Percentiles rank a stretch among this genome's conserved stretches.
phyloP scores from a whole-genome alignment of 345 rosid species.

The Mercurialis annua region DNA sequence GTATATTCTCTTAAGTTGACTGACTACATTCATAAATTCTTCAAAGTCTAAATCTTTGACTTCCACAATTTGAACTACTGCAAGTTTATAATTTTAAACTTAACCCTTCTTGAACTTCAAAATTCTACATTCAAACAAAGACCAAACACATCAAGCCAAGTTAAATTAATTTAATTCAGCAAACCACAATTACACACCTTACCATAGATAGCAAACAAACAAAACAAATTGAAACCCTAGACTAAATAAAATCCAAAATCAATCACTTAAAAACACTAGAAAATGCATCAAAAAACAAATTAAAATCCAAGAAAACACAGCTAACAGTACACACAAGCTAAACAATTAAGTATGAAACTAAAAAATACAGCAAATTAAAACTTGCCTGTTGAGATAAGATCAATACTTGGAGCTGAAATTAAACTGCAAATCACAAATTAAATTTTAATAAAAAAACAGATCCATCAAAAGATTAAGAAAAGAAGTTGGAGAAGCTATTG shows the following conservation, averaged over 20 bases:
- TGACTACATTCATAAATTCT: not conserved
- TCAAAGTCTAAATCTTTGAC: not conserved
- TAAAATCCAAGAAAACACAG: not conserved
- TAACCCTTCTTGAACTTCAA: not conserved
- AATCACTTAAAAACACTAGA: not conserved
- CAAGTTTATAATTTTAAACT: not conserved
- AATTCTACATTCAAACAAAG: not conserved
- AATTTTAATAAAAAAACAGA: conserved; percentile 2
- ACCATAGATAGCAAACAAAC: not conserved
- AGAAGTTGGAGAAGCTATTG: not conserved
- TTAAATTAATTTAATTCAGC: not conserved
- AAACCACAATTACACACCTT: not conserved
- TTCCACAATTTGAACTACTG: not conserved
- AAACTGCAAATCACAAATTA: conserved; percentile 9
- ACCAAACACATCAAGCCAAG: no score
- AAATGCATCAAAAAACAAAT: not conserved
- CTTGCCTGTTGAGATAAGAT: conserved; percentile 24
- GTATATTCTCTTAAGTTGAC: not conserved
- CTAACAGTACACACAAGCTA: not conserved
- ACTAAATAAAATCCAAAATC: not conserved
- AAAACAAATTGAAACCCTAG: conserved; percentile 5
- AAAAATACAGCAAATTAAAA: not conserved
- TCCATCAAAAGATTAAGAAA: not conserved
- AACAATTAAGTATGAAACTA: not conserved
- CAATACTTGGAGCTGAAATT: conserved; percentile 5